Percentiles rank a stretch among this genome's conserved stretches.
Evolutionary conservation across 768 basidiomycete genomes (phyloP).

Genomic region (Goffeauzyma gilvescens): DNA sequence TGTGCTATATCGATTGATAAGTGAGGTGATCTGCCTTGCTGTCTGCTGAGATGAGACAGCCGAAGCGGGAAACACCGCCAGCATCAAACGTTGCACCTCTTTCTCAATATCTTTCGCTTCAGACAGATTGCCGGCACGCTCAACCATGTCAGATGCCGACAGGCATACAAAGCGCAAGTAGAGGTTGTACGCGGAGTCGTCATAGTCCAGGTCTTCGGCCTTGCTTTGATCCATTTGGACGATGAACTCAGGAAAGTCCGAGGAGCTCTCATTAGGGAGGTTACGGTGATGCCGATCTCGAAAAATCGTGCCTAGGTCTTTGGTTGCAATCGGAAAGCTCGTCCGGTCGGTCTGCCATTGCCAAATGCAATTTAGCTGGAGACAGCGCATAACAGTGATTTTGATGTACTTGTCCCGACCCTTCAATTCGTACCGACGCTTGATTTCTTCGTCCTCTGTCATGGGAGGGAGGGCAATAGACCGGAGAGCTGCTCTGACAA

Average conservation of each 20-base stretch:
- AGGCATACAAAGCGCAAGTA: constrained; percentile 67
- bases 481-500: constrained; percentile 43
- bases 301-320: constrained; percentile 52
- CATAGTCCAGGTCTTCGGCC: constrained; percentile 37
- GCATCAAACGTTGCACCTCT: constrained; percentile 47
- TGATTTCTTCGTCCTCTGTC: constrained; percentile 33
- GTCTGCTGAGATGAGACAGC: constrained; percentile 47
- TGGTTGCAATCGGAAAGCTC: constrained; percentile 39
- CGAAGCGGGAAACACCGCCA: constrained; percentile 52
- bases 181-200: constrained; percentile 56
- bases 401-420: constrained; percentile 55
- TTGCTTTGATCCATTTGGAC: constrained; percentile 40
- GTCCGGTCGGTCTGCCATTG: constrained; percentile 48
- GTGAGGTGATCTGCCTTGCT: constrained; percentile 45
- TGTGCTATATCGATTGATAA: constrained; percentile 64
- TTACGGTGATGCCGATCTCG: constrained; percentile 56
- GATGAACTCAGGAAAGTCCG: constrained; percentile 56
- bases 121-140: constrained; percentile 13
- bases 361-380: constrained; percentile 57
- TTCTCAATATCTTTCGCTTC: constrained; percentile 31
- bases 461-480: constrained; percentile 39
- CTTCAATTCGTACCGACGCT: constrained; percentile 36
- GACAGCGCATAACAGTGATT: constrained; percentile 51
- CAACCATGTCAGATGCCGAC: constrained; percentile 36
- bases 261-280: constrained; percentile 40